Evolutionary conservation across 768 basidiomycete species (phyloP).

Genomic region (Hypholoma fasciculare): DNA sequence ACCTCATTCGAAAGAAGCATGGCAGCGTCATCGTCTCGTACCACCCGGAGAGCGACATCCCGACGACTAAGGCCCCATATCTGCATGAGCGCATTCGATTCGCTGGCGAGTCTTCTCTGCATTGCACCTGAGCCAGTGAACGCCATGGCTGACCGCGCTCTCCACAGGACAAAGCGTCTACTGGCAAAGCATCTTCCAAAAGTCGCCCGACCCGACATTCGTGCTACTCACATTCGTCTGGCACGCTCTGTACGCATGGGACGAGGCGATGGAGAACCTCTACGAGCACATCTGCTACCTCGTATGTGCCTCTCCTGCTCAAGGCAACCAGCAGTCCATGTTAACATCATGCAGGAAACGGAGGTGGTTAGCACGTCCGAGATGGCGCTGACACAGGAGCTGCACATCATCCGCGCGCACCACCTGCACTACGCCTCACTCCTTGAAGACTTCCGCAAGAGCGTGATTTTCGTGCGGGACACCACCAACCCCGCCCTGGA

Average conservation of each 20-base stretch:
- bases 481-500: conserved; percentile 54
- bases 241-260: conserved; percentile 65
- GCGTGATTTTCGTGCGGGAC: conserved; percentile 45
- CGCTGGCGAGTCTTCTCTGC: conserved; percentile 32
- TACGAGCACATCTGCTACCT: conserved; percentile 50
- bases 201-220: conserved; percentile 54
- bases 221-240: conserved; percentile 53
- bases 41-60: conserved; percentile 34
- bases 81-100: conserved; percentile 47
- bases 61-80: conserved; percentile 38
- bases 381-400: conserved; percentile 43
- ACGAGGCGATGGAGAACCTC: conserved; percentile 54
- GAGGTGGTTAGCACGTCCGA: conserved; percentile 16
- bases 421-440: conserved; percentile 54
- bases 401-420: conserved; percentile 58
- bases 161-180: conserved; percentile 42
- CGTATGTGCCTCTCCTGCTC: no score
- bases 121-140: background rate
- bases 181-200: conserved; percentile 42
- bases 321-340: no score
- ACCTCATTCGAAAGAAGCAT: conserved; percentile 40
- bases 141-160: background rate
- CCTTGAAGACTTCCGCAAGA: conserved; percentile 52
- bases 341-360: no score
- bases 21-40: conserved; percentile 49